These are phyloP conservation scores for Orbilia quercus DNA, from an alignment of 2,329 filamentous ascomycete genomes.

Conservation along the genomic window DNA sequence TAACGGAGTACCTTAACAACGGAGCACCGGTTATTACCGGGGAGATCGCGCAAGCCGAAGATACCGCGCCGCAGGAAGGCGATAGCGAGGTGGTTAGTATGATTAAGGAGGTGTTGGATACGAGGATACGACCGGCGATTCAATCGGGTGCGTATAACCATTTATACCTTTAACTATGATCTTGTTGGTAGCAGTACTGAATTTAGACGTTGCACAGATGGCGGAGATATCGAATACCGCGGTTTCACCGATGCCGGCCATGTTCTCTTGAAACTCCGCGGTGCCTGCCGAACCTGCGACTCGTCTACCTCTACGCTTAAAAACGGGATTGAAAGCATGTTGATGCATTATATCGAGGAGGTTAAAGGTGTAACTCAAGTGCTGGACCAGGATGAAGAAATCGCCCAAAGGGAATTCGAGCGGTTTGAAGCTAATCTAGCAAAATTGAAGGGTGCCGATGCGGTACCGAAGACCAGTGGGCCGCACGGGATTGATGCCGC, in stretches of 20 bases:
- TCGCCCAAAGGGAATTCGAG: conserved; percentile 86
- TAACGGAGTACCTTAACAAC: conserved; percentile 88
- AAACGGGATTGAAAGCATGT: conserved; percentile 97
- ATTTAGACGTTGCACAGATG: conserved; percentile 71
- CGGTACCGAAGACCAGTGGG: conserved; percentile 38
- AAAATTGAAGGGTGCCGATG: conserved; percentile 66
- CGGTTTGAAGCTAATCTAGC: conserved; percentile 90
- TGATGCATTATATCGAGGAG: conserved; percentile 97
- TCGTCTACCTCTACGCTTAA: conserved; percentile 96
- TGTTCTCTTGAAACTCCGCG: conserved; percentile 86
- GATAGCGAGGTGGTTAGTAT: conserved; percentile 95
- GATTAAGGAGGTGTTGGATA: conserved; percentile 98
- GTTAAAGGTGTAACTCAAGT: conserved; percentile 93
- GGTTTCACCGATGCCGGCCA: conserved; percentile 79
- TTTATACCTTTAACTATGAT: too few relatives aligned
- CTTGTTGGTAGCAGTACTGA: too few relatives aligned
- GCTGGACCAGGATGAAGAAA: conserved; percentile 89
- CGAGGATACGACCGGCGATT: conserved; percentile 91
- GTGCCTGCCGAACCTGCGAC: conserved; percentile 94
- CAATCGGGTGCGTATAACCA: conserved; percentile 71
- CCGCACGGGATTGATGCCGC: conserved; percentile 46
- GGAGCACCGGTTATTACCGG: conserved; percentile 81
- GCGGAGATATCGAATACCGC: conserved; percentile 94
- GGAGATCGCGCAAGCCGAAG: conserved; percentile 63
- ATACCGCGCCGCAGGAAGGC: conserved; percentile 67